Base-by-base conservation (phyloP, 257 asterid species). In the Petrea volubilis region DNA sequence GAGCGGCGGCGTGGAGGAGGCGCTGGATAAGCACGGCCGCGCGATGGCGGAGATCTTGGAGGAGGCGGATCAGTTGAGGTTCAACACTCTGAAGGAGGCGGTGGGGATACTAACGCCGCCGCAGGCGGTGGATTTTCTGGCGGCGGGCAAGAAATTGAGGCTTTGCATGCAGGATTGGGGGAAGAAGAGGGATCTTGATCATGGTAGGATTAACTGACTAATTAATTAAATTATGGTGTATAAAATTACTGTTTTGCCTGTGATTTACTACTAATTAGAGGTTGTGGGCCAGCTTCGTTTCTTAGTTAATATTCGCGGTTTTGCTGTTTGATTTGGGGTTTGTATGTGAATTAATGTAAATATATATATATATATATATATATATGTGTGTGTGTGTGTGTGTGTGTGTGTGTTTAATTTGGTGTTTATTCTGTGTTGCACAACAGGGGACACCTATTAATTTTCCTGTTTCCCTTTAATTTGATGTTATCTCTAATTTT, bases 141-240 rank as follows among this genome's bases (percentile, higher is more conserved):
- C 86, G 43, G 86, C 84, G 44, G 74, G 81, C 4, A 87, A 80
- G 77, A 84, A 70, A 57, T 77, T 78, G 5, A 74, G 77, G 25
- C 79, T 84, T 10, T 84, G 86, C 77, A 49, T 82, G 64, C 79
- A 56, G 24, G 77, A 71, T 6, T 86, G 92, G 90, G 92, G 88
- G 44, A 36, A 14, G 72, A 78, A 78, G 80, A 80, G 84, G 14
- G 86, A 82, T 40, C 84, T 61, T 0, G 79, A 80, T 13, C 84
- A 80, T 33, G 84, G 77, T 4, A 64, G 79, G 70, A 60, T 7
- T 38, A 38, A 38, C 9, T 38, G 9, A 38, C 9, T 31, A 67
- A 6, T 44, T 44, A 44, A n/a, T n/a, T 7, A 71, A 70, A 55
- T 29, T 33, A 24, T 8, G 12, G 4, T 5, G 38, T 33, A 38